Conservation (phyloP, 192 early-diverging fungal genomes). For the Rhizoclosmatium sp. region DNA sequence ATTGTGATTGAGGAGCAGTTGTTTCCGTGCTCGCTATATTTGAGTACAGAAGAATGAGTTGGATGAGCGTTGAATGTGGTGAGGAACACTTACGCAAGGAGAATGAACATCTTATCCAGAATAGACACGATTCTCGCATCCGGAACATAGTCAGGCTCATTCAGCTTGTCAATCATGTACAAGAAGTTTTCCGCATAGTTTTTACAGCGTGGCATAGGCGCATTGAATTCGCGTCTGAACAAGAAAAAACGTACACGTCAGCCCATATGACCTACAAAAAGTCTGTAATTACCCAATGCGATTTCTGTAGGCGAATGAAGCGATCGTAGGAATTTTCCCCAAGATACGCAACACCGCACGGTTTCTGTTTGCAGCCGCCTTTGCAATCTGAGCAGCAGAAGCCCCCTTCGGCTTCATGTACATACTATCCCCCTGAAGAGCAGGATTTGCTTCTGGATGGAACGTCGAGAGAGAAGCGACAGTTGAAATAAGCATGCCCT, state of each 20-base stretch:
- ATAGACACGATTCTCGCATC: slow-evolving; percentile 51
- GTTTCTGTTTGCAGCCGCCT: slow-evolving; percentile 48
- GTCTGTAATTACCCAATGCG: slow-evolving; percentile 55
- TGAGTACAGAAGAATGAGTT: slow-evolving; percentile 9
- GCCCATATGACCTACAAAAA: neutral
- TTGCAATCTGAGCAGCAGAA: slow-evolving; percentile 33
- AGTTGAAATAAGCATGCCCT: slow-evolving; percentile 69
- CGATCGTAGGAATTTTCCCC: slow-evolving; percentile 71
- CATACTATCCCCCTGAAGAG: slow-evolving; percentile 59
- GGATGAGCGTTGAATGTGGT: neutral
- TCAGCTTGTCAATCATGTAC: slow-evolving; percentile 62
- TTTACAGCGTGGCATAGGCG: slow-evolving; percentile 48
- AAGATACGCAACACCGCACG: slow-evolving; percentile 67
- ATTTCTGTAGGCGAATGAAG: slow-evolving; percentile 68
- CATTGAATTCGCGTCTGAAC: slow-evolving; percentile 52
- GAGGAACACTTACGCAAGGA: slow-evolving; percentile 49
- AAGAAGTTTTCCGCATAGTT: slow-evolving; percentile 56
- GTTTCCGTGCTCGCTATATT: slow-evolving; percentile 50
- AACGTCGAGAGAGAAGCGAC: slow-evolving; percentile 71
- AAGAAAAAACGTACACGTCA: neutral
- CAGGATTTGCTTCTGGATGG: slow-evolving; percentile 75
- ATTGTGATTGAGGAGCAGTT: slow-evolving; percentile 68
- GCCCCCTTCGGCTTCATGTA: slow-evolving; percentile 54
- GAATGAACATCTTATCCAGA: slow-evolving; percentile 60
- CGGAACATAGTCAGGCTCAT: slow-evolving; percentile 56